Evolutionary conservation across 176 grass and related monocot species (phyloP).

Genomic region (Pharus latifolius): DNA sequence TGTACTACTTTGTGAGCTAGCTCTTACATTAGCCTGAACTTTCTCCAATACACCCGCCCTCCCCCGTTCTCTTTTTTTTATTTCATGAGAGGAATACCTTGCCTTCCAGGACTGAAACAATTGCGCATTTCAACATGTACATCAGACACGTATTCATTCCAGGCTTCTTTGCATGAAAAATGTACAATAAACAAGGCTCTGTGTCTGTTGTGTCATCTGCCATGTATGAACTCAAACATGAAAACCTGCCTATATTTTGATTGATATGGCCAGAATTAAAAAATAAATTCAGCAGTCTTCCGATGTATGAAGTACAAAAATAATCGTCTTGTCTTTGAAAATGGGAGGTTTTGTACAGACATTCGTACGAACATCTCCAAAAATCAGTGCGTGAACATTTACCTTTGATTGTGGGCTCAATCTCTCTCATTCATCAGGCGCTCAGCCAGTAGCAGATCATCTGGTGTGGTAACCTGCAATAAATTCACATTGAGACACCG

Average conservation of each 20-base stretch:
- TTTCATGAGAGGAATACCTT: not conserved
- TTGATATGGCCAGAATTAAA: slow-evolving; percentile 6
- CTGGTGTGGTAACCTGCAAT: slow-evolving; percentile 86
- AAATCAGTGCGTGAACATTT: slow-evolving; percentile 4
- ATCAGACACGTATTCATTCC: too few relatives aligned
- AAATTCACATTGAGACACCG: not conserved
- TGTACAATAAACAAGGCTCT: not conserved
- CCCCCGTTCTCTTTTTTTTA: not conserved
- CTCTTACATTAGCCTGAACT: not conserved
- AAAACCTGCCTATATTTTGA: not conserved
- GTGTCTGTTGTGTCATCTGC: not conserved
- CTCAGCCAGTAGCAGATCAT: slow-evolving; percentile 86
- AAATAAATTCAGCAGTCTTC: not conserved
- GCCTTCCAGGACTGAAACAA: not conserved
- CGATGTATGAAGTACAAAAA: not conserved
- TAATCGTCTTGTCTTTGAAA: slow-evolving; percentile 2
- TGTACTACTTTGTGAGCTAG: not conserved
- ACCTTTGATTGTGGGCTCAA: not conserved
- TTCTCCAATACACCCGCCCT: not conserved
- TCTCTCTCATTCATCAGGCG: slow-evolving; percentile 50
- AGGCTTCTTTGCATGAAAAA: slow-evolving; percentile 2
- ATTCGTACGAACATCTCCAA: not conserved
- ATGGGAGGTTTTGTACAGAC: not conserved
- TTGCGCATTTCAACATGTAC: too few relatives aligned
- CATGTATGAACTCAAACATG: not conserved